phyloP scores from a whole-genome alignment of 179 eudicot genomes.

The Actinidia chinensis region DNA sequence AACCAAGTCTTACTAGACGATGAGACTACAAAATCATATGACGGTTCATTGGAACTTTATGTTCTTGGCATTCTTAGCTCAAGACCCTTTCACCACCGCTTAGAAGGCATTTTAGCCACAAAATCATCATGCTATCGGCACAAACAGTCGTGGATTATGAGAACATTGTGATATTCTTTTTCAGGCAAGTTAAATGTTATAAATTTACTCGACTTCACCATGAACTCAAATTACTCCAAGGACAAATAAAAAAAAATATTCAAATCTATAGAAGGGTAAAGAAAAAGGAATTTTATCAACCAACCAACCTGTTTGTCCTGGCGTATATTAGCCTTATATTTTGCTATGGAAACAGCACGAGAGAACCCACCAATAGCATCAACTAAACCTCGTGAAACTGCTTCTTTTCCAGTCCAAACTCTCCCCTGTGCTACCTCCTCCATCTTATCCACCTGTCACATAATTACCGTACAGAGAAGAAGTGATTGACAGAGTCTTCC shows the following conservation, averaged over 20 bases:
- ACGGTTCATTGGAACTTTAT: too few species aligned
- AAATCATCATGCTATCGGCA: neutral
- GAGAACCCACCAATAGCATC: slow-evolving; percentile 67
- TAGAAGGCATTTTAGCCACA: neutral
- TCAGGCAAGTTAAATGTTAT: neutral
- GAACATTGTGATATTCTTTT: neutral
- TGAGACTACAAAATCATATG: too few species aligned
- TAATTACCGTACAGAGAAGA: neutral
- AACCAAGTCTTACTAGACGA: too few species aligned
- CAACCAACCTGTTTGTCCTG: slow-evolving; percentile 58
- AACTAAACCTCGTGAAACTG: slow-evolving; percentile 70
- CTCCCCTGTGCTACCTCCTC: slow-evolving; percentile 94
- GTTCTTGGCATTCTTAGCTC: too few species aligned
- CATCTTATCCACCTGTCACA: slow-evolving; percentile 50
- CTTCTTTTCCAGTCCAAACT: slow-evolving; percentile 91
- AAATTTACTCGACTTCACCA: neutral
- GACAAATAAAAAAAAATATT: neutral
- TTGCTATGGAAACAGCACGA: slow-evolving; percentile 64
- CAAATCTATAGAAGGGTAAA: neutral
- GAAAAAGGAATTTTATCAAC: neutral
- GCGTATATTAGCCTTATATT: slow-evolving; percentile 74
- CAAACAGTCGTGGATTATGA: neutral
- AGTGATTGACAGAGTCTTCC: neutral
- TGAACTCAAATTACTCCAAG: neutral
- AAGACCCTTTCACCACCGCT: neutral